These are phyloP conservation scores for Dicorynia guianensis DNA, from an alignment of 306 rosid species.

Conservation along the genomic window DNA sequence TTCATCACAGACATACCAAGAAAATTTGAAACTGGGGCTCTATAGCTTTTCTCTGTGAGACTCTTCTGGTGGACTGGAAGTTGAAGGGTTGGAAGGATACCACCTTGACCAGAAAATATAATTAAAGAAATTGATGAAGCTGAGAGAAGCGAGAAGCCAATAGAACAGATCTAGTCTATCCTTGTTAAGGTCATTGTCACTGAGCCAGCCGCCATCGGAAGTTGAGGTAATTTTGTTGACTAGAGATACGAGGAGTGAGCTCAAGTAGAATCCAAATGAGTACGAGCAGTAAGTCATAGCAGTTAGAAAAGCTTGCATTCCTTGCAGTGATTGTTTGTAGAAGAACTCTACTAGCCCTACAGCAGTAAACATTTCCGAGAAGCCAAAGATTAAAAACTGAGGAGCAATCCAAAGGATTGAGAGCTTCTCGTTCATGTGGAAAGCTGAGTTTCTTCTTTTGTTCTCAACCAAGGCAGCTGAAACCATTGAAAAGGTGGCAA, in stretches of 20 bases:
- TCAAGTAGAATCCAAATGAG: constrained; percentile 69
- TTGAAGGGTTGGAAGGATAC: constrained; percentile 51
- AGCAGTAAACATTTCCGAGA: constrained; percentile 66
- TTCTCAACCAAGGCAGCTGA: constrained; percentile 63
- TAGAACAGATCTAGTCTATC: constrained; percentile 64
- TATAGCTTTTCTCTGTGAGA: constrained; percentile 32
- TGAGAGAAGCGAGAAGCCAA: constrained; percentile 66
- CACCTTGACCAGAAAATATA: constrained; percentile 62
- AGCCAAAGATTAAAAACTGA: constrained; percentile 62
- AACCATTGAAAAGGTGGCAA: constrained; percentile 68
- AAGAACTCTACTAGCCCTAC: constrained; percentile 73
- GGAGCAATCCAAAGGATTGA: constrained; percentile 72
- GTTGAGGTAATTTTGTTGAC: constrained; percentile 55
- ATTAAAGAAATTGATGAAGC: constrained; percentile 62
- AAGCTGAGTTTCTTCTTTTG: constrained; percentile 49
- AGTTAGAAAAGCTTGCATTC: constrained; percentile 69
- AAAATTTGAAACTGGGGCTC: constrained; percentile 35
- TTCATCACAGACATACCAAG: constrained; percentile 5
- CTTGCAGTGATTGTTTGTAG: constrained; percentile 62
- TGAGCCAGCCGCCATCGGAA: constrained; percentile 56
- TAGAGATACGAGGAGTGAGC: constrained; percentile 62
- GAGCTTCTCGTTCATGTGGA: constrained; percentile 14
- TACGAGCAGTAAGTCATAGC: constrained; percentile 72
- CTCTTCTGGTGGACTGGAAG: constrained; percentile 11
- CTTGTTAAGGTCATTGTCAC: constrained; percentile 63